A percentile compares a stretch with the other conserved stretches of the same genome.
Conservation (phyloP, 371 early-diverging fungal species). For the Sporodiniella umbellata region DNA sequence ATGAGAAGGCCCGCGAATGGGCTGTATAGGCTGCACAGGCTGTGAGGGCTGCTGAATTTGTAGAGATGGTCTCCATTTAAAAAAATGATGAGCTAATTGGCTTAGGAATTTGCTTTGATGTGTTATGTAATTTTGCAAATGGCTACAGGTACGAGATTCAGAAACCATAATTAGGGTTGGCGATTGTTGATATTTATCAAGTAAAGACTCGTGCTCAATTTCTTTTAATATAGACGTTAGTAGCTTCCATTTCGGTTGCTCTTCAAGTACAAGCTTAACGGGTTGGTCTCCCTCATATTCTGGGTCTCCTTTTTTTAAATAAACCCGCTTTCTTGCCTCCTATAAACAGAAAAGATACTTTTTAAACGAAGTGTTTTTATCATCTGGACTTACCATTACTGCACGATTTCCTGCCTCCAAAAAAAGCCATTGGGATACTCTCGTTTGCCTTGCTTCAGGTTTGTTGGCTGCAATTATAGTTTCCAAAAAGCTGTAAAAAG, state of each 20-base stretch:
- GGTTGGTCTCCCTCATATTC: conserved; percentile 24
- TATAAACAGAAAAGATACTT: conserved; percentile 7
- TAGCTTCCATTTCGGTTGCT: conserved; percentile 89
- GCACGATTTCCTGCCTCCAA: conserved; percentile 82
- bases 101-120: conserved; percentile 34
- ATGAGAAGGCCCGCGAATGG: conserved; percentile 51
- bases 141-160: conserved; percentile 64
- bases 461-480: conserved; percentile 65
- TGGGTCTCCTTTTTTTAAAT: conserved; percentile 39
- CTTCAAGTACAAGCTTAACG: conserved; percentile 72
- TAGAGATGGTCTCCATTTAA: conserved; percentile 58
- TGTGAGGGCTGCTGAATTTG: conserved; percentile 36
- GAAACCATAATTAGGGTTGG: conserved; percentile 71
- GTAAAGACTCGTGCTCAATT: conserved; percentile 54
- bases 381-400: conserved; percentile 40
- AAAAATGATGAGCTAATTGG: conserved; percentile 55
- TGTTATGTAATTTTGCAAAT: conserved; percentile 60
- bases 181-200: conserved; percentile 12
- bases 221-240: conserved; percentile 71
- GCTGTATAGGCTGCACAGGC: conserved; percentile 1
- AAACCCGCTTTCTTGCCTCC: conserved; percentile 66
- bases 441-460: conserved; percentile 26
- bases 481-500: conserved; percentile 84
- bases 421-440: conserved; percentile 77
- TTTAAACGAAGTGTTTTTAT: neutral